Base-by-base conservation (phyloP, 2,329 filamentous ascomycete species). In the Scedosporium dehoogii region DNA sequence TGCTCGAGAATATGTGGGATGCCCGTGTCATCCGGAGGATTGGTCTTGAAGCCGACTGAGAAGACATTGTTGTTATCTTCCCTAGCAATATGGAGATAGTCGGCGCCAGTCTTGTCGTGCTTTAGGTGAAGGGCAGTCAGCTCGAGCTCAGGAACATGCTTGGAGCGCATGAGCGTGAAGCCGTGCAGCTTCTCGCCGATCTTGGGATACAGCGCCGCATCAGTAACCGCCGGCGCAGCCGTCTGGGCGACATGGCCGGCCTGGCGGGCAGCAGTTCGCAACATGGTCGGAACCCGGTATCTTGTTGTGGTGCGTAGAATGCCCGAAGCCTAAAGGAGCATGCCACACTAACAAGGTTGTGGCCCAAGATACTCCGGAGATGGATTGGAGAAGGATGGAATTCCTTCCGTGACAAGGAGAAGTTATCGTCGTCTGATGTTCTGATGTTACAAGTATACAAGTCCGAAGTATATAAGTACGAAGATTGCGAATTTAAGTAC, bases 21-120 rank as follows among this genome's bases (percentile, higher is more conserved):
- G 59, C 94, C 94, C 0, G 94, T 97, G 71, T 94, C 92, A 75
- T 99, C 92, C 7, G 92, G 92, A 18, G 94, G 94, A 73, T 97
- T 97, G 25, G 94, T 99, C 84, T 97, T 97, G 85, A 99, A 99
- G 60, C 92, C 94, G 70, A 99, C 96, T 44, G 92, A 96, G 77
- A 99, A 99, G 72, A 97, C 94, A 90, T 99, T 99, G 79, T 99
- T 99, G 79, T 88, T 89, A 72, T 99, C 94, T 63, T 97, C 92
- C 68, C 93, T 84, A 16, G 92, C 93, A 69, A 99, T 89, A 76
- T 99, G 94, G 57, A 99, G 82, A 72, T 97, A 97, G 68, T 99
- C 91, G 66, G 94, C 94, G 64, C 92, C 91, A 0, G 94, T 99
- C 79, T 92, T 92, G 77, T 97, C 90, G 73, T 99, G 94, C 70